These are phyloP conservation scores for Capsicum baccatum DNA, from an alignment of 257 asterid genomes.

Conservation along the genomic window DNA sequence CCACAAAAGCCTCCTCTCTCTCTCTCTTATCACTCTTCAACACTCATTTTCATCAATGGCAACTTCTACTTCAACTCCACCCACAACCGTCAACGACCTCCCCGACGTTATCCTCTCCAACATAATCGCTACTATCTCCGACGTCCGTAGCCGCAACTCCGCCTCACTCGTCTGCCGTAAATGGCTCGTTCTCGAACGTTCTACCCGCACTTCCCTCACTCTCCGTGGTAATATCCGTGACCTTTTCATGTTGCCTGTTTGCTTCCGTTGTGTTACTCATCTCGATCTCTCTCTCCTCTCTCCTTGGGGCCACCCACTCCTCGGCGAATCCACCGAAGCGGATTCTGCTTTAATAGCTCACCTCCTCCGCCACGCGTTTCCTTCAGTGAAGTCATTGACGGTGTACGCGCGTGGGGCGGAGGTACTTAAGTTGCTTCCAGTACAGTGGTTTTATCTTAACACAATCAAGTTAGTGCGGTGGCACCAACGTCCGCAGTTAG, in stretches of 20 bases:
- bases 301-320: conserved; percentile 85
- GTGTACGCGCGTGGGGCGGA: conserved; percentile 60
- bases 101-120: conserved; percentile 75
- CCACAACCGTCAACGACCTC: conserved; percentile 53
- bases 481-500: conserved; percentile 82
- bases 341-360: conserved; percentile 52
- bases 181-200: conserved; percentile 73
- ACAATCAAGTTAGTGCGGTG: conserved; percentile 77
- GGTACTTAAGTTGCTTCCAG: conserved; percentile 49
- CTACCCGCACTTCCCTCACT: conserved; percentile 68
- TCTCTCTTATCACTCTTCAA: background rate
- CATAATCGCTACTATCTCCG: conserved; percentile 67
- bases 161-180: conserved; percentile 69
- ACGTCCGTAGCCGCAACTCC: conserved; percentile 81
- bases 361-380: conserved; percentile 71
- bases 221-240: conserved; percentile 83
- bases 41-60: background rate
- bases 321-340: conserved; percentile 20
- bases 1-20: background rate
- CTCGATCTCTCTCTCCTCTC: conserved; percentile 89
- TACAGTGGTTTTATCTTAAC: conserved; percentile 56
- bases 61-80: background rate
- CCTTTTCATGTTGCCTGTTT: conserved; percentile 63
- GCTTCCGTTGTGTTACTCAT: conserved; percentile 62
- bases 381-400: conserved; percentile 53